Evolutionary conservation across 768 basidiomycete species (phyloP).

Genomic region (Amyloporia xantha): DNA sequence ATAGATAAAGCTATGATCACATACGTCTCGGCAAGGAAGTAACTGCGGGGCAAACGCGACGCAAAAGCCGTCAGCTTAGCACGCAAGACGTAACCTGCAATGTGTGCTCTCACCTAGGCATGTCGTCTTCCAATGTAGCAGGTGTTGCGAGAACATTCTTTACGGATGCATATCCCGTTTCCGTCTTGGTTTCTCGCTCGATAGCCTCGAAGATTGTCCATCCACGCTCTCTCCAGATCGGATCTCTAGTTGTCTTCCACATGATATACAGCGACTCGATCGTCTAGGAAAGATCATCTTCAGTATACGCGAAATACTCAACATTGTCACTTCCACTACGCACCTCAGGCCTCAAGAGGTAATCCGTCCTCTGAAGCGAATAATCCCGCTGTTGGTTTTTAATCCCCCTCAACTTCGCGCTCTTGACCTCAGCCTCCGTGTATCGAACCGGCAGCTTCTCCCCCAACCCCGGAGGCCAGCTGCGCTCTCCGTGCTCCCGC

Average conservation of each 20-base stretch:
- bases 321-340: constrained; percentile 43
- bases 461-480: constrained; percentile 49
- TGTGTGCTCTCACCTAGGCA: constrained; percentile 58
- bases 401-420: constrained; percentile 14
- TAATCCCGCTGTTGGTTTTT: constrained; percentile 41
- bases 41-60: constrained; percentile 26
- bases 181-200: constrained; percentile 49
- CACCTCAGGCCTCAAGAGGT: constrained; percentile 70
- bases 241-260: constrained; percentile 64
- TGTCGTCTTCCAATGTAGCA: constrained; percentile 41
- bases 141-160: constrained; percentile 37
- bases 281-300: constrained; percentile 36
- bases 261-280: constrained; percentile 67
- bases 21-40: constrained; percentile 50
- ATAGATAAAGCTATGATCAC: constrained; percentile 7
- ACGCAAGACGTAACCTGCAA: not conserved
- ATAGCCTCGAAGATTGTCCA: constrained; percentile 69
- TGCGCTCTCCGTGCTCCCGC: constrained; percentile 27
- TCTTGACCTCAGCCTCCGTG: constrained; percentile 12
- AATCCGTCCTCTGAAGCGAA: constrained; percentile 33
- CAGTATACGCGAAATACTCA: not conserved
- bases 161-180: constrained; percentile 57
- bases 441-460: constrained; percentile 35
- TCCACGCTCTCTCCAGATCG: constrained; percentile 62
- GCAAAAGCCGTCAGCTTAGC: not conserved